Evolutionary conservation across 148 eudicot genomes (phyloP).

Genomic region (Selenicereus undatus): DNA sequence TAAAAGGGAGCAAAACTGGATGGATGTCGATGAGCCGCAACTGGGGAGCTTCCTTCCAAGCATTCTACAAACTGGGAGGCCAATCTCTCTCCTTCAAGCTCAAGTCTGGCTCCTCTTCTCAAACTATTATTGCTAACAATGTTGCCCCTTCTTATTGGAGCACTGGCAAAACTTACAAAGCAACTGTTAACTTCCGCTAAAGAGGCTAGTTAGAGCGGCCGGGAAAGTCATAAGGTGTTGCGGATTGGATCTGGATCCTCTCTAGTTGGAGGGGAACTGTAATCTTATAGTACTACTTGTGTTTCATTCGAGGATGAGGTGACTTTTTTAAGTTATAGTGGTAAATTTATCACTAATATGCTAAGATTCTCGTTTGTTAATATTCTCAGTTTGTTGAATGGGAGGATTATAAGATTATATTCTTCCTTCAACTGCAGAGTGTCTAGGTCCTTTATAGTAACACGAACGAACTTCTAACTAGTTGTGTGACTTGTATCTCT

Average conservation of each 20-base stretch:
- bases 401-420: too few species aligned
- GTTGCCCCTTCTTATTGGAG: constrained; percentile 63
- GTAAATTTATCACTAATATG: background rate
- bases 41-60: constrained; percentile 93
- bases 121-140: constrained; percentile 43
- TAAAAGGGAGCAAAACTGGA: constrained; percentile 50
- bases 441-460: background rate
- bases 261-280: background rate
- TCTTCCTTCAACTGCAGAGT: background rate
- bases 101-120: constrained; percentile 37
- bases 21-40: constrained; percentile 86
- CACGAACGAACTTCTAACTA: background rate
- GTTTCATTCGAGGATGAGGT: background rate
- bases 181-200: constrained; percentile 51
- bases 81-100: constrained; percentile 67
- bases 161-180: constrained; percentile 45
- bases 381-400: background rate
- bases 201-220: background rate
- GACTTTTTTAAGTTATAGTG: background rate
- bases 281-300: background rate
- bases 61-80: constrained; percentile 47
- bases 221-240: background rate
- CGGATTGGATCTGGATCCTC: background rate
- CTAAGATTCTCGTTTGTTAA: background rate
- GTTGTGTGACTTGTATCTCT: background rate